Conservation (phyloP, 768 basidiomycete species). For the Mycena capillaripes region DNA sequence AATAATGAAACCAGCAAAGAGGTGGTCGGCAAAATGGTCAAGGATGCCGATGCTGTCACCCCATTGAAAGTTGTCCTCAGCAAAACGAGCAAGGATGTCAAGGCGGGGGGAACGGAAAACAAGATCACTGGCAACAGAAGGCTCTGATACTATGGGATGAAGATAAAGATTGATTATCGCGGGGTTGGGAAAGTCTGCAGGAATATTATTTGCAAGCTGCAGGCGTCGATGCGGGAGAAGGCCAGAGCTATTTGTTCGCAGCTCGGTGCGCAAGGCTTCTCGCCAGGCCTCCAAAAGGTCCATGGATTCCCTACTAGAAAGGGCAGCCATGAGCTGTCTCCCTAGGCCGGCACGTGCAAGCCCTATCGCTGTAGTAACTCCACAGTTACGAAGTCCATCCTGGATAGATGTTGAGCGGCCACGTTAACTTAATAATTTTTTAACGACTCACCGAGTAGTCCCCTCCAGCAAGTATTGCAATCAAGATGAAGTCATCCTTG, state of each 20-base stretch:
- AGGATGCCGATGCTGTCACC: slow-evolving; percentile 23
- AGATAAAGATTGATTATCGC: slow-evolving; percentile 54
- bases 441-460: slow-evolving; percentile 51
- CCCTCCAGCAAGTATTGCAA: slow-evolving; percentile 57
- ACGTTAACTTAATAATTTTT: neutral
- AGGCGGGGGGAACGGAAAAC: slow-evolving; percentile 2
- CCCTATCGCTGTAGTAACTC: neutral
- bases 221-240: slow-evolving; percentile 41
- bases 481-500: slow-evolving; percentile 51
- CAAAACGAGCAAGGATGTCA: slow-evolving; percentile 19
- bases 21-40: slow-evolving; percentile 12
- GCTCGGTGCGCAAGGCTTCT: slow-evolving; percentile 1
- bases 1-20: slow-evolving; percentile 16
- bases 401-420: neutral
- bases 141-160: slow-evolving; percentile 44
- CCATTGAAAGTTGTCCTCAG: slow-evolving; percentile 20
- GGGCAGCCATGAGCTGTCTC: slow-evolving; percentile 13
- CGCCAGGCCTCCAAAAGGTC: slow-evolving; percentile 12
- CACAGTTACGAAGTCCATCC: neutral
- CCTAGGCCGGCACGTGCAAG: slow-evolving; percentile 28
- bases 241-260: slow-evolving; percentile 31
- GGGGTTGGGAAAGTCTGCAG: slow-evolving; percentile 48
- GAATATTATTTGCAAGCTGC: slow-evolving; percentile 44
- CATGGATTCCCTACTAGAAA: neutral
- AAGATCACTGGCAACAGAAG: neutral